A percentile compares a stretch with the other conserved stretches of the same genome.
These are phyloP conservation scores for Gymnopus androsaceus DNA, from an alignment of 1,284 basidiomycete species.

Conservation along the genomic window DNA sequence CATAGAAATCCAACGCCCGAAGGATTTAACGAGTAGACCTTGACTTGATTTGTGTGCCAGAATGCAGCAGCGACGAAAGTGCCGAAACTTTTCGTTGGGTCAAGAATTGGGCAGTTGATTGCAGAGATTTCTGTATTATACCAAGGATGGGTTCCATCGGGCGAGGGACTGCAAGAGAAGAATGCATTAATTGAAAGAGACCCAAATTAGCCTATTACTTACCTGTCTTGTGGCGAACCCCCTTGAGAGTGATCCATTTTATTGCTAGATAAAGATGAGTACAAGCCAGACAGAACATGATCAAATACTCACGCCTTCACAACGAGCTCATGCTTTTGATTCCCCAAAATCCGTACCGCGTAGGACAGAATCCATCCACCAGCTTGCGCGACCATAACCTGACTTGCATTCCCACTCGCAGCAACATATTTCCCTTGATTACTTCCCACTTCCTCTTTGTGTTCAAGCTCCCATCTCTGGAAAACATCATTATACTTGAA, in stretches of 20 bases:
- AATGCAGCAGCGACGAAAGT: conserved; percentile 65
- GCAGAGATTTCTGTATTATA: conserved; percentile 57
- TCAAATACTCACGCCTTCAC: not conserved
- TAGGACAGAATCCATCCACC: conserved; percentile 60
- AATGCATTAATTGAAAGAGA: not conserved
- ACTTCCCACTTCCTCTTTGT: conserved; percentile 13
- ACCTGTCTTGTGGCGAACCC: not conserved
- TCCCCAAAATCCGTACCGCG: conserved; percentile 39
- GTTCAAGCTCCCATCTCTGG: conserved; percentile 24
- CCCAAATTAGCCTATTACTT: conserved; percentile 18
- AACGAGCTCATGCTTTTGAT: not conserved
- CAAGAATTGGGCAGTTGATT: conserved; percentile 60
- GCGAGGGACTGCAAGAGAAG: not conserved
- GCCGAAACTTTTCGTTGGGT: conserved; percentile 48
- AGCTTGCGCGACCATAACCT: conserved; percentile 66
- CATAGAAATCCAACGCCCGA: conserved; percentile 43
- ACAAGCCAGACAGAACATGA: not conserved
- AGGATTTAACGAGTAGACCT: conserved; percentile 48
- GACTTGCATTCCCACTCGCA: conserved; percentile 64
- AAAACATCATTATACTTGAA: conserved; percentile 50
- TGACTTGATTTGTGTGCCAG: conserved; percentile 73
- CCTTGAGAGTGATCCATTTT: not conserved
- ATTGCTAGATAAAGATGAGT: not conserved
- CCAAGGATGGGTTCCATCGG: not conserved
- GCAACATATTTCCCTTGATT: conserved; percentile 52